Conservation (phyloP, 257 asterid genomes). For the Catharanthus roseus region DNA sequence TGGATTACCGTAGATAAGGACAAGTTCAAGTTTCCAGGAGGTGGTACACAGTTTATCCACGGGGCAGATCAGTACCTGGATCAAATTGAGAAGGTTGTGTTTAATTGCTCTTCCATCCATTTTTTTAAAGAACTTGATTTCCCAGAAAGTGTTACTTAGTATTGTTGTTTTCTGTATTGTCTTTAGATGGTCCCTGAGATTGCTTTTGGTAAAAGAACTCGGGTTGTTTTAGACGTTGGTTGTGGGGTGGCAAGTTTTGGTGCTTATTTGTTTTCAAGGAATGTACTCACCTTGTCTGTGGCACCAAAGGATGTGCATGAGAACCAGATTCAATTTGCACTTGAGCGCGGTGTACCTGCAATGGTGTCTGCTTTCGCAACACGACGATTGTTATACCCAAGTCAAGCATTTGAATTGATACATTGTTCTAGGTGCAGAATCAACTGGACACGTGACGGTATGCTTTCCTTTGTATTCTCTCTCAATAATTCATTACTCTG, state of each 20-base stretch:
- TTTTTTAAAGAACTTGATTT: background rate
- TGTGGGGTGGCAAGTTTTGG: constrained; percentile 99
- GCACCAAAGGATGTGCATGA: constrained; percentile 98
- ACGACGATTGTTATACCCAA: constrained; percentile 68
- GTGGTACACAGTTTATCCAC: constrained; percentile 93
- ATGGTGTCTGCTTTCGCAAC: constrained; percentile 92
- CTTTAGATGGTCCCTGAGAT: constrained; percentile 83
- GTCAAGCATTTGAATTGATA: constrained; percentile 90
- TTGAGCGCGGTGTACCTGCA: constrained; percentile 96
- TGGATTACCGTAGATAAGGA: constrained; percentile 76
- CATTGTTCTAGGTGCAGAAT: constrained; percentile 95
- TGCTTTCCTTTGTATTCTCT: background rate
- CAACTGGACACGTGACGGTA: constrained; percentile 99
- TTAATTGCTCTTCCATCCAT: background rate
- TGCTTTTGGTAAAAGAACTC: constrained; percentile 77
- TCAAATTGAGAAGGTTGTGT: constrained; percentile 74
- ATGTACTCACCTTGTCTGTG: constrained; percentile 73
- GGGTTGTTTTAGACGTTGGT: constrained; percentile 88
- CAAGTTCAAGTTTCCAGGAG: constrained; percentile 97
- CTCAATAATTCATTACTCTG: background rate
- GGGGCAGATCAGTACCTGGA: constrained; percentile 94
- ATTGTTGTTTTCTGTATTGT: background rate
- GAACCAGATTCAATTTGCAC: constrained; percentile 96
- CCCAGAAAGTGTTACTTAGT: background rate
- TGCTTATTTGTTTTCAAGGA: constrained; percentile 74